Evolutionary conservation across 2,329 filamentous ascomycete genomes (phyloP), one percentile per base, ranked within the genome.

Genomic region (Aspergillus hortae): DNA sequence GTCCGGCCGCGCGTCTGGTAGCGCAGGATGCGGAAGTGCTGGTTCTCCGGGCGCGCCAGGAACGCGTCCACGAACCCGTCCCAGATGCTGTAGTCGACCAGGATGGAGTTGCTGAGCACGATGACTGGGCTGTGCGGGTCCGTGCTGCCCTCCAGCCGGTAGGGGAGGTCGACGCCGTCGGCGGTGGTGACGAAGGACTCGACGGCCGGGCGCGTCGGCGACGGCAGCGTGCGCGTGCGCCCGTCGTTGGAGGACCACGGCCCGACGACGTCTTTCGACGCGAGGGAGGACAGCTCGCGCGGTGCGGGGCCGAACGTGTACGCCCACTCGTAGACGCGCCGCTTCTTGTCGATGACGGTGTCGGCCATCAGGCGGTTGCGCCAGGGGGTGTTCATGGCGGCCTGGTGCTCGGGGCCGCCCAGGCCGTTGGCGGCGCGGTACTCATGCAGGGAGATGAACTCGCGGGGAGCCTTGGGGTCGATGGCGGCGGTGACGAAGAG

Each of bases 41-140:
- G 82, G 21, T 85, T 82, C 35, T 81, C 64, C 0, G 72, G 67
- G 46, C 80, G 79, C 11, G 69, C 61, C 40, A 78, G 67, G 58
- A 94, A 79, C n/a, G 82, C 73, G 1, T 75, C 72, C 1, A 94
- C 74, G 53, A 95, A 83, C 1, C 78, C 77, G 61, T 94, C 87
- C 90, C 90, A 95, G 81, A 95, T 94, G 67, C 82, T 78, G 57
- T 87, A 80, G 44, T 86, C 84, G 2, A 89, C 89, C 6, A 95
- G 81, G 46, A 95, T 85, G 1, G 87, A 92, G 76, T 95, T 95
- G 71, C 80, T 80, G 59, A 92, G 87, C 17, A 90, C 84, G 10
- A 95, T 77, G 0, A 87, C 80, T 0, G 90, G 90, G 0, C 89
- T 88, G 17, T 80, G 66, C 0, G 85, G 82, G 30, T 85, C 78